These are phyloP conservation scores for Chlamydomonas schloesseri DNA, from an alignment of 139 green algal genomes.

Conservation along the genomic window DNA sequence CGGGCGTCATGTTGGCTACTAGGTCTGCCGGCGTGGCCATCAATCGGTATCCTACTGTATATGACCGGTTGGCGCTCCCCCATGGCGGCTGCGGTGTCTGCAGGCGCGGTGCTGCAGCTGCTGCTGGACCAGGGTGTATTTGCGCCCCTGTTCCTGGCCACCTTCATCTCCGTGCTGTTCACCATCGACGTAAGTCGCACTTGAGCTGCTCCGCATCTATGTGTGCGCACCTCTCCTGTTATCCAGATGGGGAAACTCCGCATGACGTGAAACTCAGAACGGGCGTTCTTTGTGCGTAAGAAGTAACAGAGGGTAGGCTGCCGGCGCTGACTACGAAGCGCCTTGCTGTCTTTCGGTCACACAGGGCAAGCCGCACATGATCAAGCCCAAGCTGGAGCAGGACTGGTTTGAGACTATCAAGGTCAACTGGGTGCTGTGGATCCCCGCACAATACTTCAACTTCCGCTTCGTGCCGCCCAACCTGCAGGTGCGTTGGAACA, in stretches of 20 bases:
- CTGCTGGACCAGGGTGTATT: constrained; percentile 91
- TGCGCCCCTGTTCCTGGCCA: constrained; percentile 89
- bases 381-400: constrained; percentile 80
- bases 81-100: neutral
- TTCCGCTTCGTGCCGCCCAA: constrained; percentile 85
- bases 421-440: constrained; percentile 93
- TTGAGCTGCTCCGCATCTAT: too few relatives aligned
- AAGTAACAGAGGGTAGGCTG: too few relatives aligned
- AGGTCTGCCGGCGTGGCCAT: too few relatives aligned
- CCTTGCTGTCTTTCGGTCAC: neutral
- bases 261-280: too few relatives aligned
- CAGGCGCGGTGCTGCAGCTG: constrained; percentile 66
- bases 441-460: constrained; percentile 94
- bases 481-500: constrained; percentile 53
- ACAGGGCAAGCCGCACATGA: constrained; percentile 77
- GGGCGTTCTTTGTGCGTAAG: too few relatives aligned
- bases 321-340: neutral
- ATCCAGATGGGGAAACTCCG: too few relatives aligned
- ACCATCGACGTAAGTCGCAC: constrained; percentile 60
- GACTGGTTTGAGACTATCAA: constrained; percentile 76
- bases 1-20: too few relatives aligned
- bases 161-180: constrained; percentile 80
- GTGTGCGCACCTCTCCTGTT: too few relatives aligned
- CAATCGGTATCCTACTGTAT: too few relatives aligned
- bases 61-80: too few relatives aligned